Base-by-base conservation (phyloP, 2,329 filamentous ascomycete genomes). In the Penicillium griseofulvum region DNA sequence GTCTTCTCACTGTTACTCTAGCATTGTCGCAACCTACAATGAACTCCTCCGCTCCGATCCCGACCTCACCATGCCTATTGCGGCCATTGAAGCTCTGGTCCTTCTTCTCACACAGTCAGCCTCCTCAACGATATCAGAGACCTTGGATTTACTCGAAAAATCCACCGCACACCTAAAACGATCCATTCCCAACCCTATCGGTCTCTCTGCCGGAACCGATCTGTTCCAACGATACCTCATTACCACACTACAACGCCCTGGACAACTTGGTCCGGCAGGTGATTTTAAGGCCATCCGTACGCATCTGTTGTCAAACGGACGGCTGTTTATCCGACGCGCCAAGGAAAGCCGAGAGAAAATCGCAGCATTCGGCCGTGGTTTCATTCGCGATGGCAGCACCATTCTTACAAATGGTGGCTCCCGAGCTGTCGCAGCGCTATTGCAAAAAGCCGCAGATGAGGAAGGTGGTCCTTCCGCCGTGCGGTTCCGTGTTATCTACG, bases 191-290 rank as follows among this genome's bases (percentile, higher is more conserved):
- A 97, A 99, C 76, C 90, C 92, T 14, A 90, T 97, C 54, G 93
- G 92, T 5, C 85, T 97, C 16, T 91, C 90, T 46, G 94, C 95
- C 52, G 94, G 94, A 67, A 96, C 92, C 57, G 92, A 97, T 73
- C 85, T 97, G 56, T 97, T 99, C 80, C 89, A 94, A 72, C 88
- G 93, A 71, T 97, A 96, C 76, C 85, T 99, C 65, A 88, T 96
- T 67, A 86, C 87, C 54, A 91, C 83, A 19, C 73, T 87, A 65
- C 82, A 86, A 71, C 74, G 81, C 58, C 79, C 83, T 16, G 65
- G 81, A 26, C 63, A 78, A 61, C 70, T 80, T 7, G 79, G 79
- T 22, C 78, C 80, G 2, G 75, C 76, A 10, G 81, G 80, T n/a
- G 87, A 89, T 69, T 97, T 97, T 74, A 89, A 92, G 60, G 85